Evolutionary conservation across 345 rosid species (phyloP), one percentile per base, ranked within the genome.

Genomic region (Tarenaya hassleriana): DNA sequence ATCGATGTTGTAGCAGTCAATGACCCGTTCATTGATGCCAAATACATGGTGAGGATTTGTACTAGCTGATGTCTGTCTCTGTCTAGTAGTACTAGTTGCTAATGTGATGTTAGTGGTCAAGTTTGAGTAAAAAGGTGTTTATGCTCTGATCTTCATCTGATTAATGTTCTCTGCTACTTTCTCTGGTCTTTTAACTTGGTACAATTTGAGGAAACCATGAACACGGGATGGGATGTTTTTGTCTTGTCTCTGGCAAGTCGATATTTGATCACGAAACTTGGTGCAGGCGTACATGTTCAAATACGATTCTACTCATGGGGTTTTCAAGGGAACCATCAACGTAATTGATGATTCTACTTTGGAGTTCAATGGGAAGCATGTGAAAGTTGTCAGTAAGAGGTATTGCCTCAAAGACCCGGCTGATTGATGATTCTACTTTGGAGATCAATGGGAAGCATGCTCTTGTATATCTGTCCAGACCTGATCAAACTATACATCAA

Each of bases 291-390:
- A 92, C 73, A 88, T 92, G 99, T 64, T 88, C 52, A 92, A 82
- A 75, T 92, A 92, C 19, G 99, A 92, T 69, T 92, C 99, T 10
- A 92, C 99, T 58, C 99, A 92, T 65, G 97, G 99, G 42, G 68
- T 67, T 72, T 85, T 79, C 58, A 68, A 78, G 24, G 99, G 91
- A 63, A 68, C 72, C 61, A 64, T 92, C 69, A 75, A 57, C 40
- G 99, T 85, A 46, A 45, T 94, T 70, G 87, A 94, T 61, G 76
- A 77, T 1, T 79, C 94, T 69, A 86, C 82, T 34, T 73, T 88
- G 74, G 99, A 94, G 73, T 83, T 94, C 58, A 86, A 88, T 42
- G 99, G 97, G 55, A 86, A 77, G 64, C 74, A 77, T 56, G 68
- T 94, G 58, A 81, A 81, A 67, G 76, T 88, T 63, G 67, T 71